These are phyloP conservation scores for Glycyrrhiza uralensis DNA, from an alignment of 306 rosid genomes.

Conservation along the genomic window DNA sequence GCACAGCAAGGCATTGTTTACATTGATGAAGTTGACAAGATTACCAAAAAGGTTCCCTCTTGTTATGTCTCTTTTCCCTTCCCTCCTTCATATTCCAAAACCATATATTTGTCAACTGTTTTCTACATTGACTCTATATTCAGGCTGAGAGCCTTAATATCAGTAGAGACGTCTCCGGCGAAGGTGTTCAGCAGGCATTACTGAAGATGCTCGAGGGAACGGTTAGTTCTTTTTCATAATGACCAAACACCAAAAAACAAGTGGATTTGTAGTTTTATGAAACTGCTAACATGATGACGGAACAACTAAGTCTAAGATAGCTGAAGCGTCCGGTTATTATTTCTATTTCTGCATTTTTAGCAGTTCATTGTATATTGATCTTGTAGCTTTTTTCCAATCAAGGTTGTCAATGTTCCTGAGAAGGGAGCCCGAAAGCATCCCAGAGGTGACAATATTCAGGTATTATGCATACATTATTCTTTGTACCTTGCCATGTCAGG, in stretches of 20 bases:
- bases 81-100: background rate
- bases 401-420: slow-evolving; percentile 98
- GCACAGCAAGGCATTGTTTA: slow-evolving; percentile 98
- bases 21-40: slow-evolving; percentile 98
- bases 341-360: slow-evolving; percentile 1
- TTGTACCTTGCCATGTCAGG: background rate
- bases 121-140: slow-evolving; percentile 22
- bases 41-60: slow-evolving; percentile 79
- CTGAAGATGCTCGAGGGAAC: slow-evolving; percentile 99
- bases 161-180: slow-evolving; percentile 98
- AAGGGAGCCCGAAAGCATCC: slow-evolving; percentile 98
- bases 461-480: slow-evolving; percentile 34
- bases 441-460: slow-evolving; percentile 95
- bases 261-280: background rate
- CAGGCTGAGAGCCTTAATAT: slow-evolving; percentile 97
- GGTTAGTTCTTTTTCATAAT: slow-evolving; percentile 51
- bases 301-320: background rate
- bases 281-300: background rate
- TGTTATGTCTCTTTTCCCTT: background rate
- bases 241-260: background rate
- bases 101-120: background rate
- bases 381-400: slow-evolving; percentile 29
- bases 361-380: slow-evolving; percentile 20
- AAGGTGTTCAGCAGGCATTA: slow-evolving; percentile 97
- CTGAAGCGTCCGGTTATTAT: background rate